A percentile compares a stretch with the other conserved stretches of the same genome.
Evolutionary conservation across 2,329 filamentous ascomycete species (phyloP).

Genomic region (Scytalidium lignicola): DNA sequence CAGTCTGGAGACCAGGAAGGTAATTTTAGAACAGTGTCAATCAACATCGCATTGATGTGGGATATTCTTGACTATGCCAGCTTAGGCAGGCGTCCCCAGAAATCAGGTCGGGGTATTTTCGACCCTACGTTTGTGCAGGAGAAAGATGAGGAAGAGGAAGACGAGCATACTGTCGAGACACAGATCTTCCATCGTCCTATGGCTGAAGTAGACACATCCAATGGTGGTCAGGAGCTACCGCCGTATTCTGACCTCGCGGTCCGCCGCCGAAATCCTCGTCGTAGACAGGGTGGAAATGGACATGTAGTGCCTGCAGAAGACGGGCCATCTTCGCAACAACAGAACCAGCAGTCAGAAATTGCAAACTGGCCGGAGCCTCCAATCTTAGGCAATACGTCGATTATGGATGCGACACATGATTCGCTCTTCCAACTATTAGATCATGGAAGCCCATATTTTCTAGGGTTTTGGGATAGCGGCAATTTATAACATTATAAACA

Average conservation of each 20-base stretch:
- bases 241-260: conserved; percentile 17
- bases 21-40: conserved; percentile 23
- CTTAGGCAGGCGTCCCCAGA: conserved; percentile 4
- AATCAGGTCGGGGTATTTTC: conserved; percentile 18
- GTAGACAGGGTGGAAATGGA: conserved; percentile 3
- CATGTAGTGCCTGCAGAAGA: neutral
- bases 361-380: neutral
- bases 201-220: conserved; percentile 21
- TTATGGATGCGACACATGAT: conserved; percentile 25
- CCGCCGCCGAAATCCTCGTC: neutral
- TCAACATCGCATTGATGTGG: conserved; percentile 28
- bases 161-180: conserved; percentile 22
- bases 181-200: conserved; percentile 26
- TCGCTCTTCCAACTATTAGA: conserved; percentile 28
- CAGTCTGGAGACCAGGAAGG: conserved; percentile 6
- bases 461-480: conserved; percentile 25
- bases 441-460: conserved; percentile 18
- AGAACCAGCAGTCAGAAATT: neutral
- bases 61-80: conserved; percentile 25
- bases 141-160: neutral
- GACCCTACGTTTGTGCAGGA: conserved; percentile 17
- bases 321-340: conserved; percentile 1
- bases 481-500: conserved; percentile 16
- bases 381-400: conserved; percentile 19
- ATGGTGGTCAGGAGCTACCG: conserved; percentile 24